Percentiles rank a stretch among this genome's conserved stretches.
These are phyloP conservation scores for Aureobasidium vineae DNA, from an alignment of 2,329 filamentous ascomycete genomes.

Conservation along the genomic window DNA sequence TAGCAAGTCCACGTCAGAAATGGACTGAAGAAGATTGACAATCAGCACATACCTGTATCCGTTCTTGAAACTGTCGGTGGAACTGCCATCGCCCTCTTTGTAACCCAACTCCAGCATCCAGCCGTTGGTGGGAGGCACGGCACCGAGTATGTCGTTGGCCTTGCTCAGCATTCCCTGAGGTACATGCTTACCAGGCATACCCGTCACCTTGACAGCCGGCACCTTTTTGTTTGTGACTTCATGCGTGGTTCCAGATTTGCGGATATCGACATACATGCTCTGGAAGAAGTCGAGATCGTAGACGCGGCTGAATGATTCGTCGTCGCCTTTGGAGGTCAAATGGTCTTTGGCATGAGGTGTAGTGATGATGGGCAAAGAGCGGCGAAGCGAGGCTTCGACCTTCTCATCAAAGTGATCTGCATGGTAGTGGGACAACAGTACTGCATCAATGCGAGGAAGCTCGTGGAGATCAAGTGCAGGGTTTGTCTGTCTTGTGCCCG, in stretches of 20 bases:
- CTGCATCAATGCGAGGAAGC: slow-evolving; percentile 58
- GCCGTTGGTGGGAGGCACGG: slow-evolving; percentile 63
- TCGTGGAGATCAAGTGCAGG: slow-evolving; percentile 60
- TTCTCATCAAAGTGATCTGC: slow-evolving; percentile 57
- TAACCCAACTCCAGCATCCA: slow-evolving; percentile 65
- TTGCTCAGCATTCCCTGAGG: slow-evolving; percentile 45
- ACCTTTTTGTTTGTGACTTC: slow-evolving; percentile 30
- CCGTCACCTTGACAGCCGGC: slow-evolving; percentile 57
- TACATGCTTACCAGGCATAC: slow-evolving; percentile 65
- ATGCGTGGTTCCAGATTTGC: slow-evolving; percentile 20
- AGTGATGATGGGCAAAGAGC: slow-evolving; percentile 61
- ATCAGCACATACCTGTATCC: slow-evolving; percentile 48
- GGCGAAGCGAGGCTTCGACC: slow-evolving; percentile 52
- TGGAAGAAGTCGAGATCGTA: slow-evolving; percentile 58
- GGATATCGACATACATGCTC: slow-evolving; percentile 49
- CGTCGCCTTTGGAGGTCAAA: slow-evolving; percentile 45
- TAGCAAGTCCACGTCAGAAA: slow-evolving; percentile 20
- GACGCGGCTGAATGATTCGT: slow-evolving; percentile 56
- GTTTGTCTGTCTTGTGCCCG: slow-evolving; percentile 54
- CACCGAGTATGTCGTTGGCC: slow-evolving; percentile 50
- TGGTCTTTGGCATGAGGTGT: slow-evolving; percentile 60
- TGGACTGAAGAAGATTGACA: not conserved
- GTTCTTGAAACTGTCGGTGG: slow-evolving; percentile 40
- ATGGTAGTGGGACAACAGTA: slow-evolving; percentile 65
- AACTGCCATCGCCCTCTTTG: slow-evolving; percentile 28